Evolutionary conservation across 495 filamentous ascomycete genomes (phyloP), one percentile per base, ranked within the genome.

Genomic region (Hyaloscypha hepaticicola): DNA sequence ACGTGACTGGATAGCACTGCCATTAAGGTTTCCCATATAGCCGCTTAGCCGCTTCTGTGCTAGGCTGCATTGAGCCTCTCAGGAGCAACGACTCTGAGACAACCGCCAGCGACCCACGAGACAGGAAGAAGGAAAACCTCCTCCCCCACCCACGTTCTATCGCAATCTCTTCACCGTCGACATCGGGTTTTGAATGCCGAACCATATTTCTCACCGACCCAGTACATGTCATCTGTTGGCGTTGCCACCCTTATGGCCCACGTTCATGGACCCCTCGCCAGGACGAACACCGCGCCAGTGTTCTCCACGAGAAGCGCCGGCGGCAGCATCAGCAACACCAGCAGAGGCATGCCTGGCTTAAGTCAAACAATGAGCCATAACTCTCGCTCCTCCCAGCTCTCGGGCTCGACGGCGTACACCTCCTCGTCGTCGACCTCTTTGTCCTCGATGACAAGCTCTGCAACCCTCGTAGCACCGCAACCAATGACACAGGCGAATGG

Each of bases 341-440:
- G 3, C 38, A n/a, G n/a, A n/a, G 66, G 73, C 66, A 55, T 75
- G 55, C 71, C 75, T 71, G 72, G 70, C 61, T 48, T 73, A 52
- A 69, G 67, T 65, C 68, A 69, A 60, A 77, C 72, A 26, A 83
- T 80, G 76, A 76, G 74, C 71, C 78, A 76, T 55, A 76, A 76
- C 34, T 74, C 80, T 14, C 74, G 83, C 62, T 78, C 78, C 48
- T 84, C 81, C 73, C 81, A 85, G 73, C 72, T 85, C 31, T 80
- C 82, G 24, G 77, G 77, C 73, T 75, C 81, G 62, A 80, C 82
- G 24, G 78, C 80, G 16, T 79, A 78, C 66, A 76, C 73, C 48
- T 79, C 78, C 21, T 77, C 79, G 6, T 84, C 82, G 5, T 60
- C 66, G 26, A 68, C 65, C 2, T 70, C 71, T 21, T 68, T 85